phyloP scores from a whole-genome alignment of 331 rosid species.

The Arachis monticola region DNA sequence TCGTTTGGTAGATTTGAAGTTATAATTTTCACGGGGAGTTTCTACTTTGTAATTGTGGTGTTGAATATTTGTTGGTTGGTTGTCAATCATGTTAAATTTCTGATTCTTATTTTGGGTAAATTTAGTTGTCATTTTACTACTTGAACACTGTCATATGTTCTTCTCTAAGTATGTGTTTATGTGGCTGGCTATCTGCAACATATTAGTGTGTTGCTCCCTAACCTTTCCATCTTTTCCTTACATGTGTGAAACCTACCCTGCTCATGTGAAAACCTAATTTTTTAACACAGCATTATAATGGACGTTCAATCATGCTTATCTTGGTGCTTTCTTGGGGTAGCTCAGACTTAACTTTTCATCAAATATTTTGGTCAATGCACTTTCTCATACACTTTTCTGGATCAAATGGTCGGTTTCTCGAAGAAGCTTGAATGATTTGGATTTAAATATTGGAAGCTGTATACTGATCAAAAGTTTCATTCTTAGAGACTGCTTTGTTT shows the following conservation, averaged over 20 bases:
- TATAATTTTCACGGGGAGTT: not conserved
- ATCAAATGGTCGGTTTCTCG: not conserved
- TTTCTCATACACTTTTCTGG: not conserved
- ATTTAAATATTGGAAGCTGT: not conserved
- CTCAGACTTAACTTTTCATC: not conserved
- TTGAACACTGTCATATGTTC: not conserved
- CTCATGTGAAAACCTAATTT: not conserved
- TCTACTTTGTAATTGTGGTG: conserved; percentile 5
- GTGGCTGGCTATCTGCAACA: not conserved
- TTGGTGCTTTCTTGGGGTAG: not conserved
- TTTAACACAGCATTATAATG: not conserved
- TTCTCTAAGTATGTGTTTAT: not conserved
- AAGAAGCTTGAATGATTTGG: conserved; percentile 4
- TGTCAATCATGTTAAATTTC: not conserved
- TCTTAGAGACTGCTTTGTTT: not conserved
- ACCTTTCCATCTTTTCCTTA: not conserved
- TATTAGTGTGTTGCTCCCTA: not conserved
- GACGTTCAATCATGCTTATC: not conserved
- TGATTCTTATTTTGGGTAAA: not conserved
- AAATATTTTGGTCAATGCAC: not conserved
- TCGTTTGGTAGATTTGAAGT: not conserved
- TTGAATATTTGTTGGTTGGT: conserved; percentile 14
- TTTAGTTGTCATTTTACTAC: not conserved
- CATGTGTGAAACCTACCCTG: too few species aligned
- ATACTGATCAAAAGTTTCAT: not conserved